phyloP scores from a whole-genome alignment of 2,329 filamentous ascomycete species.

The Xylaria sp. region DNA sequence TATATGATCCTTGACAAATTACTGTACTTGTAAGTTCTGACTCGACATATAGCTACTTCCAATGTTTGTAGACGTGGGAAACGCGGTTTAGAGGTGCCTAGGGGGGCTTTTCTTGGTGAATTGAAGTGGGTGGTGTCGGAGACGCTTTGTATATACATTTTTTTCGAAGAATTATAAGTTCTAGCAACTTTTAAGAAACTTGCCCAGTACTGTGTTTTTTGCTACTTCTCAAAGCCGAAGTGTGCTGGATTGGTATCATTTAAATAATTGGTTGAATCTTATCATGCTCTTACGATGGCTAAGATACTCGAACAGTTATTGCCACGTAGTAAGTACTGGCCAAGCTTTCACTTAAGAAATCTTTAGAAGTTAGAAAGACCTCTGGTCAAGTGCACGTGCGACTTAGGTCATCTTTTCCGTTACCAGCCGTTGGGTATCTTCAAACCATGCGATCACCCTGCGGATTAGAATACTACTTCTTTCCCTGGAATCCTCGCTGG shows the following conservation, averaged over 20 bases:
- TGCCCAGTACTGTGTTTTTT: too few relatives aligned
- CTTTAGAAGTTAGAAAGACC: too few relatives aligned
- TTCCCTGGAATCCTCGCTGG: neutral
- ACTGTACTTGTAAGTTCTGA: neutral
- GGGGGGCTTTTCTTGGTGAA: neutral
- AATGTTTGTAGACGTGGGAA: slow-evolving; percentile 24
- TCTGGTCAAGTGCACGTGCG: too few relatives aligned
- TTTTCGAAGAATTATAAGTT: slow-evolving; percentile 5
- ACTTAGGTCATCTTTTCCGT: too few relatives aligned
- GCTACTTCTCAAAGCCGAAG: too few relatives aligned
- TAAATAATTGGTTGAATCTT: too few relatives aligned
- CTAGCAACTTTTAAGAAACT: too few relatives aligned
- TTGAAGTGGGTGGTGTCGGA: neutral
- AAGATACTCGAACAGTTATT: too few relatives aligned
- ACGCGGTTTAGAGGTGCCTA: neutral
- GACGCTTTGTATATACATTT: slow-evolving; percentile 25
- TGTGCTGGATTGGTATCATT: too few relatives aligned
- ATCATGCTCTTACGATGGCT: too few relatives aligned
- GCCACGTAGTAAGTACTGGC: too few relatives aligned
- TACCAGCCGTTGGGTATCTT: neutral
- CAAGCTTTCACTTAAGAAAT: too few relatives aligned
- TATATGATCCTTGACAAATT: neutral
- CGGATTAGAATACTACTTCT: neutral
- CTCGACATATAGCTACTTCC: slow-evolving; percentile 21
- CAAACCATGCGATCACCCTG: neutral